Conservation (phyloP, 2,329 filamentous ascomycete genomes). For the Paracoccidioides brasiliensis region DNA sequence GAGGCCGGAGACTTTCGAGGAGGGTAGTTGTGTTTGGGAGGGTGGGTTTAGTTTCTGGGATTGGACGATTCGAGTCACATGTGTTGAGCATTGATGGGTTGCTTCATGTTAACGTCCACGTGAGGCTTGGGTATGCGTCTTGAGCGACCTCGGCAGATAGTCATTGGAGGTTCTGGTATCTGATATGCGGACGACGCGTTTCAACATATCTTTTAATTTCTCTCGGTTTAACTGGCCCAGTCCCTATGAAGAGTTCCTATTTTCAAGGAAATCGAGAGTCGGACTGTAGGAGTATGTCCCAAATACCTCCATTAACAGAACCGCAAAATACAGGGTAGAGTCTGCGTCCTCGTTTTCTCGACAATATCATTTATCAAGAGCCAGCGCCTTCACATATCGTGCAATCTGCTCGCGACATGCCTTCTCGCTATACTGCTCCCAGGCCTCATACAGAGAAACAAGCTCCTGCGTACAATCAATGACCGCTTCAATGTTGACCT, state of each 20-base stretch:
- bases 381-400: slow-evolving; percentile 48
- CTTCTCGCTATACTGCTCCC: slow-evolving; percentile 54
- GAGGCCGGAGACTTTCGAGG: not conserved
- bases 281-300: not conserved
- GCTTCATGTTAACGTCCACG: not conserved
- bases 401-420: slow-evolving; percentile 50
- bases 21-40: not conserved
- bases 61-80: not conserved
- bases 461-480: slow-evolving; percentile 86
- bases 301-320: no score
- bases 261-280: not conserved
- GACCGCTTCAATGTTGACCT: slow-evolving; percentile 69
- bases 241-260: not conserved
- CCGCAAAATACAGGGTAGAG: no score
- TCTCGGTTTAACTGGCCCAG: not conserved
- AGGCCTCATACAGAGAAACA: slow-evolving; percentile 72
- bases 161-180: not conserved
- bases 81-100: not conserved
- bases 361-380: slow-evolving; percentile 40
- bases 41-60: not conserved
- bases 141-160: not conserved
- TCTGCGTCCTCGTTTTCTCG: no score
- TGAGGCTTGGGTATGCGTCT: no score
- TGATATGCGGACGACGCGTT: no score
- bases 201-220: no score